Evolutionary conservation across 768 basidiomycete species (phyloP).

Genomic region (Mycena crocata): DNA sequence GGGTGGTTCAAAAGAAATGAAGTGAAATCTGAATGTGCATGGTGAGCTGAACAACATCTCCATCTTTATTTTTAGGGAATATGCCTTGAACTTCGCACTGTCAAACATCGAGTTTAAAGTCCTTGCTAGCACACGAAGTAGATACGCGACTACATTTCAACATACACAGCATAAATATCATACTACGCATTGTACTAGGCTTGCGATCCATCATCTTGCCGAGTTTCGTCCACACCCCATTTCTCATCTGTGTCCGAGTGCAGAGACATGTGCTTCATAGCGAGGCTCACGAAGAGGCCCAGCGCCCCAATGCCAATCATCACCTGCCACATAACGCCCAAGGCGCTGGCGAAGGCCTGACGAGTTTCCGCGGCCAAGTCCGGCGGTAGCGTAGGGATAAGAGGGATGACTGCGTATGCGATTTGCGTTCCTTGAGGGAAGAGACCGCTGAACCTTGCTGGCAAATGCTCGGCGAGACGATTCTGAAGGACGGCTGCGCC

Average conservation of each 20-base stretch:
- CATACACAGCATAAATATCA: too few relatives aligned
- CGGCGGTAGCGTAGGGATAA: slow-evolving; percentile 48
- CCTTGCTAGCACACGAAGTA: too few relatives aligned
- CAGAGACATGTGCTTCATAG: slow-evolving; percentile 45
- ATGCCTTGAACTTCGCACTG: too few relatives aligned
- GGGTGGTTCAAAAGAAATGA: too few relatives aligned
- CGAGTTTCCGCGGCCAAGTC: slow-evolving; percentile 45
- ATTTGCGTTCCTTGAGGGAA: slow-evolving; percentile 52
- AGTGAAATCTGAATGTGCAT: too few relatives aligned
- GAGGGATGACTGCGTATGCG: slow-evolving; percentile 59
- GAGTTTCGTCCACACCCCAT: slow-evolving; percentile 35
- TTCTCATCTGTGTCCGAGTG: slow-evolving; percentile 39
- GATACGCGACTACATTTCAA: too few relatives aligned
- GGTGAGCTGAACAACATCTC: too few relatives aligned
- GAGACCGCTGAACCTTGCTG: slow-evolving; percentile 47
- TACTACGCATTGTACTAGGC: too few relatives aligned
- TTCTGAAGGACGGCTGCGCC: slow-evolving; percentile 65
- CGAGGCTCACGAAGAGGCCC: slow-evolving; percentile 43
- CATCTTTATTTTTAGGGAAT: too few relatives aligned
- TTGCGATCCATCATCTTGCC: slow-evolving; percentile 8
- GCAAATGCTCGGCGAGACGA: slow-evolving; percentile 54
- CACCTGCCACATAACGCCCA: slow-evolving; percentile 52
- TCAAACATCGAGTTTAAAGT: too few relatives aligned
- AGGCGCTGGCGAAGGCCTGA: slow-evolving; percentile 51
- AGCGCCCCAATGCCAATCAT: slow-evolving; percentile 49